phyloP scores from a whole-genome alignment of 1,284 basidiomycete species.

The Rugosomyces carneus region DNA sequence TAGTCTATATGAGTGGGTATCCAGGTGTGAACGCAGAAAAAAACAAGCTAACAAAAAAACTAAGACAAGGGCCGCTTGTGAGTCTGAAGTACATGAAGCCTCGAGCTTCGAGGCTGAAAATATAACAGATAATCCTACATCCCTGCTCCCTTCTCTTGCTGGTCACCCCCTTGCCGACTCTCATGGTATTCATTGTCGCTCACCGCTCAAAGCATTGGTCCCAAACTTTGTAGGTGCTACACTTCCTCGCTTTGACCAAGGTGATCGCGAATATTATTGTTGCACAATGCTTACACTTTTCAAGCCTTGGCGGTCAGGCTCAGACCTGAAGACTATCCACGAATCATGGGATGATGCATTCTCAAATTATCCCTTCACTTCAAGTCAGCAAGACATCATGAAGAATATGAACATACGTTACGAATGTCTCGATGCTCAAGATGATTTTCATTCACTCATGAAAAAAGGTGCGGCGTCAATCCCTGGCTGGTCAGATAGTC shows the following conservation, averaged over 20 bases:
- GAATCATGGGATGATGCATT: conserved; percentile 24
- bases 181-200: conserved; percentile 2
- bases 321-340: conserved; percentile 18
- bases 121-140: neutral
- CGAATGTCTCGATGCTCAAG: conserved; percentile 28
- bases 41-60: neutral
- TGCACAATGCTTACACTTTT: conserved; percentile 27
- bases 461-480: conserved; percentile 5
- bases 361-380: conserved; percentile 9
- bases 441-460: conserved; percentile 26
- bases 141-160: neutral
- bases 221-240: conserved; percentile 25
- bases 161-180: conserved; percentile 7
- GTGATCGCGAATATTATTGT: conserved; percentile 27
- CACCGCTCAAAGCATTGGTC: conserved; percentile 2
- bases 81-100: no score
- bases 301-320: conserved; percentile 24
- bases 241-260: conserved; percentile 25
- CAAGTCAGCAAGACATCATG: conserved; percentile 17
- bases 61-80: neutral
- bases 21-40: conserved; percentile 10
- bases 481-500: no score
- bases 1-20: conserved; percentile 21
- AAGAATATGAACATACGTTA: conserved; percentile 25
- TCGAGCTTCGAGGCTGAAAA: no score